phyloP scores from a whole-genome alignment of 2,329 filamentous ascomycete species.

The Sordariomycetes sp. region DNA sequence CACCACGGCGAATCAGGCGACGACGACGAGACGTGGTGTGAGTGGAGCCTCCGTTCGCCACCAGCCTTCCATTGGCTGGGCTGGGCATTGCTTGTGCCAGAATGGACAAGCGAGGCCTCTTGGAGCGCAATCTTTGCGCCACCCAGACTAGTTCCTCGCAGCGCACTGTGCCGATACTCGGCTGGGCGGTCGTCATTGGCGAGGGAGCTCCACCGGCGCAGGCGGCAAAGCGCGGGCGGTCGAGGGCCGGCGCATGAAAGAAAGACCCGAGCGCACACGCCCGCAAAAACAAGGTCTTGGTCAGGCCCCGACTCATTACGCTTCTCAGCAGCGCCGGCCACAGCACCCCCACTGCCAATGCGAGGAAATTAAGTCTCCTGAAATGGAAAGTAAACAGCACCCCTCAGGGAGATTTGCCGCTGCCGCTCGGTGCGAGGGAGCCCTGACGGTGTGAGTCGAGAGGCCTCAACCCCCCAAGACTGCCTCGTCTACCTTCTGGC shows the following conservation, averaged over 20 bases:
- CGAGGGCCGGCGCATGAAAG: not conserved
- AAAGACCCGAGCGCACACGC: not conserved
- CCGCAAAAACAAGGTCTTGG: not conserved
- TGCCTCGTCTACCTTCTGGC: too few relatives aligned
- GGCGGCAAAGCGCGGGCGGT: not conserved
- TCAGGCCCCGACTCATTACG: not conserved
- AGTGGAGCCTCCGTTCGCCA: constrained; percentile 1
- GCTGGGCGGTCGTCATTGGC: not conserved
- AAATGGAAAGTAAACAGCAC: not conserved
- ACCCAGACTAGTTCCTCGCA: not conserved
- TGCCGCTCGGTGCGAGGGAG: not conserved
- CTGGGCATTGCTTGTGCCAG: not conserved
- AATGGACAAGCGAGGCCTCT: constrained; percentile 1
- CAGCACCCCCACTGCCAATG: not conserved
- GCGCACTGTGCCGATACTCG: not conserved
- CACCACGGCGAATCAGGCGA: not conserved
- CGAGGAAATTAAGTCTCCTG: not conserved
- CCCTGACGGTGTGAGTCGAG: not conserved
- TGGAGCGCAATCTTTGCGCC: not conserved
- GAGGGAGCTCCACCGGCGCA: not conserved
- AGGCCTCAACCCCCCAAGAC: too few relatives aligned
- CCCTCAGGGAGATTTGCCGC: not conserved
- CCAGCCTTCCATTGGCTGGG: not conserved
- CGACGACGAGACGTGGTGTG: constrained; percentile 3
- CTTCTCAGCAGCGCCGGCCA: not conserved